Conservation (phyloP, 2,329 filamentous ascomycete genomes). For the Pyrenophora tritici-repentis region DNA sequence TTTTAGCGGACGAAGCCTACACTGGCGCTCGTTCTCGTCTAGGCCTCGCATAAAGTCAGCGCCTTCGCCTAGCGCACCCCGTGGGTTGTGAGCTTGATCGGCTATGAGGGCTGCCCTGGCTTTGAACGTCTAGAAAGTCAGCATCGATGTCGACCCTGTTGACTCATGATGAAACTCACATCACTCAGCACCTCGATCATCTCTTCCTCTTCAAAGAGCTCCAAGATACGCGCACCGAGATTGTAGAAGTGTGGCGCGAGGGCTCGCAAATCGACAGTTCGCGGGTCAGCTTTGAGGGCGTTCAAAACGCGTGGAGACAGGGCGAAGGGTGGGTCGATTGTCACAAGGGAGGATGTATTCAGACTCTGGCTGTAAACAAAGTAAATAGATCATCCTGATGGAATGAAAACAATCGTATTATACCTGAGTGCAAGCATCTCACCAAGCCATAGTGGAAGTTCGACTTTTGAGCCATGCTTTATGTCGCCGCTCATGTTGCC, state of each 20-base stretch:
- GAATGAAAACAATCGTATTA: background rate
- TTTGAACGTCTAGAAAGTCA: slow-evolving; percentile 69
- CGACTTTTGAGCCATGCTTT: slow-evolving; percentile 77
- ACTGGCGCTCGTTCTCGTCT: slow-evolving; percentile 83
- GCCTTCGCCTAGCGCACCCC: slow-evolving; percentile 67
- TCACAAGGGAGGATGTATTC: slow-evolving; percentile 55
- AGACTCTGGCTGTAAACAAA: slow-evolving; percentile 33
- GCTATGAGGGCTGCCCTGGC: slow-evolving; percentile 80
- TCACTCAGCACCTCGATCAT: slow-evolving; percentile 64
- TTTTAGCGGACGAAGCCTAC: slow-evolving; percentile 47
- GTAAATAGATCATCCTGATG: slow-evolving; percentile 10
- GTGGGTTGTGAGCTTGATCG: slow-evolving; percentile 85
- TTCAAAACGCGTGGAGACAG: slow-evolving; percentile 81
- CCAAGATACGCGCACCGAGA: slow-evolving; percentile 81
- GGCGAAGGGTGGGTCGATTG: slow-evolving; percentile 78
- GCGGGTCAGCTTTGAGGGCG: slow-evolving; percentile 87
- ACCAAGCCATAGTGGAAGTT: slow-evolving; percentile 90
- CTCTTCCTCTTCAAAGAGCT: slow-evolving; percentile 89
- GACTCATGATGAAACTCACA: slow-evolving; percentile 29
- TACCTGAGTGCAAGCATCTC: slow-evolving; percentile 84
- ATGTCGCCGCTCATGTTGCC: slow-evolving; percentile 75
- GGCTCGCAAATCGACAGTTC: slow-evolving; percentile 80
- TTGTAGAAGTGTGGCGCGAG: slow-evolving; percentile 88
- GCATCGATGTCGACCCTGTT: background rate
- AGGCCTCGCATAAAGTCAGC: slow-evolving; percentile 85